Evolutionary conservation across 2,329 filamentous ascomycete species (phyloP), one percentile per base, ranked within the genome.

Genomic region (Beauveria rudraprayagi): DNA sequence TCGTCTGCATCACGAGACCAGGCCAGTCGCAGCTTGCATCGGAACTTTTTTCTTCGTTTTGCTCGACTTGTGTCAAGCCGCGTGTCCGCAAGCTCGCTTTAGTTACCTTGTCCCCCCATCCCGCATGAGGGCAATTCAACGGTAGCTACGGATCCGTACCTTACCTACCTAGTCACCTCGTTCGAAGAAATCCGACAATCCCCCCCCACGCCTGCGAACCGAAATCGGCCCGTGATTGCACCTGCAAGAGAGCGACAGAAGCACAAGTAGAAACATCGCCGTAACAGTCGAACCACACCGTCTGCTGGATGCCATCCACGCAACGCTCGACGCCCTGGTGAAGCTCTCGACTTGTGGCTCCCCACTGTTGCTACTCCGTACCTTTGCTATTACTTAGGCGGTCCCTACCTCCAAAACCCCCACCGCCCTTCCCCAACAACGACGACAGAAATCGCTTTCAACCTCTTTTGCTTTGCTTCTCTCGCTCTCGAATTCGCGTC

Each of bases 391-490:
- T 37, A 28, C 7, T 28, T 26, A 44, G 47, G 34, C 56, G 47
- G 51, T 51, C 30, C 30, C 44, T 37, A 16, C 34, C 34, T 37
- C 34, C 34, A 19, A 19, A 54, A 54, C 43, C 60, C 60, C 54
- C 54, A 61, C 60, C 54, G 54, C 60, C 60, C 60, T 61, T 53
- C 60, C 60, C 54, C 54, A 61, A 61, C 53, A n/a, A 61, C 54
- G 48, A 53, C 59, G 24, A 60, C 41, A 17, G 14, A 52, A 30
- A 10, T 28, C 24, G 30, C 41, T 53, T 61, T 40, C 30, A 37
- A 43, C 43, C 43, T 41, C 24, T 17, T 51, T 55, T 55, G 50
- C 51, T 54, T 60, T 22, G 48, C 58, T 54, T 24, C 26, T 22
- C 56, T 60, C 44, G 19, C 48, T 6, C 34, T 37, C 34, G 34